Conservation (phyloP, 768 basidiomycete genomes). For the Clavaria fumosa region DNA sequence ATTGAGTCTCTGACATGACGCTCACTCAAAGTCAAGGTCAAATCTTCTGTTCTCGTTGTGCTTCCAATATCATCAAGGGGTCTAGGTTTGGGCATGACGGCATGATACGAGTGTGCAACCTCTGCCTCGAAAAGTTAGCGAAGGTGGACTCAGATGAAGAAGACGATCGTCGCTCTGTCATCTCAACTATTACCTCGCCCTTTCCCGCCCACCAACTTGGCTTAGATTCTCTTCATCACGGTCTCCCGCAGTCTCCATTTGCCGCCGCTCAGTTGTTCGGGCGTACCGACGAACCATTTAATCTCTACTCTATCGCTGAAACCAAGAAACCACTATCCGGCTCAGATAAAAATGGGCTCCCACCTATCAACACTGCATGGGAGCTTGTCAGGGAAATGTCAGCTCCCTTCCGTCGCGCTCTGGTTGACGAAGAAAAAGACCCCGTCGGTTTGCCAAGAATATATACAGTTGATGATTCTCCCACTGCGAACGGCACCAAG, state of each 20-base stretch:
- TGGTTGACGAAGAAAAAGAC: conserved; percentile 66
- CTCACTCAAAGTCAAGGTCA: conserved; percentile 41
- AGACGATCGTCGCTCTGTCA: conserved; percentile 70
- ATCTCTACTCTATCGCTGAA: conserved; percentile 71
- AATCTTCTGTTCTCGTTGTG: conserved; percentile 95
- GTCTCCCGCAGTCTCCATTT: conserved; percentile 81
- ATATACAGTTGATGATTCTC: conserved; percentile 30
- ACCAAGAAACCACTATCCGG: conserved; percentile 40
- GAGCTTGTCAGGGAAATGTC: conserved; percentile 39
- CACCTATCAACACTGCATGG: conserved; percentile 30
- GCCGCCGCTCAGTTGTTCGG: conserved; percentile 76
- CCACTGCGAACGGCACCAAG: conserved; percentile 28
- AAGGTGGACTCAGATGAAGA: conserved; percentile 84
- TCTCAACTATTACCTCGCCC: conserved; percentile 46
- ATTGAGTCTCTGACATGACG: conserved; percentile 2
- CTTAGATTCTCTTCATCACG: conserved; percentile 28
- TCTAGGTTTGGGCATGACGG: conserved; percentile 86
- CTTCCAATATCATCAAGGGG: conserved; percentile 92
- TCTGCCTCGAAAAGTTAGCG: conserved; percentile 85
- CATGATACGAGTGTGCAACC: conserved; percentile 91
- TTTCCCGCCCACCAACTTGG: conserved; percentile 72
- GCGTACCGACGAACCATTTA: conserved; percentile 62
- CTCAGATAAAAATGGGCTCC: conserved; percentile 35
- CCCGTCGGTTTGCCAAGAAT: conserved; percentile 25
- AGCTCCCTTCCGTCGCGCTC: conserved; percentile 60